These are phyloP conservation scores for Lecanicillium sp. DNA, from an alignment of 2,329 filamentous ascomycete species.

Conservation along the genomic window DNA sequence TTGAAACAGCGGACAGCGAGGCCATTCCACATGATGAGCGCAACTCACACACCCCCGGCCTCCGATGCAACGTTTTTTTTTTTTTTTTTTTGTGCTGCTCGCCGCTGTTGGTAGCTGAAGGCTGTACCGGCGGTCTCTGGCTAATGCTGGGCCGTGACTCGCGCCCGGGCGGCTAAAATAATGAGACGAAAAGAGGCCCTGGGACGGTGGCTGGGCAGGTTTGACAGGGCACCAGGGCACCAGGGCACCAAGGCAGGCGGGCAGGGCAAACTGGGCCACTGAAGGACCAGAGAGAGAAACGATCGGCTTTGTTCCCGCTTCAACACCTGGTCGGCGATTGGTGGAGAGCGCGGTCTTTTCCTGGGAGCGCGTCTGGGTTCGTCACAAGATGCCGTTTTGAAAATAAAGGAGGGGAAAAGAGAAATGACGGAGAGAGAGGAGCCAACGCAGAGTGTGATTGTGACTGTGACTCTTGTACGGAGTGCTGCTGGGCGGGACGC, in stretches of 20 bases:
- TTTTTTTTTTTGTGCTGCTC: neutral
- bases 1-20: neutral
- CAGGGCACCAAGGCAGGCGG: too few species aligned
- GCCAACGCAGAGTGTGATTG: constrained; percentile 1
- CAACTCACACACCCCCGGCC: neutral
- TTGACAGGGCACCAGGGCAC: too few species aligned
- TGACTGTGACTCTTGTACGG: neutral
- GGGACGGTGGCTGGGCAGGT: neutral
- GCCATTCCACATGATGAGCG: constrained; percentile 2
- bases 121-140: too few species aligned
- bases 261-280: too few species aligned
- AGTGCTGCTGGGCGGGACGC: neutral
- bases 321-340: neutral
- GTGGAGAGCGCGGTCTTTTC: neutral
- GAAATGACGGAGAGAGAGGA: constrained; percentile 1
- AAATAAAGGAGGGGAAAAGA: neutral
- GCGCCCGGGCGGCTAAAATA: neutral
- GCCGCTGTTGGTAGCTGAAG: neutral
- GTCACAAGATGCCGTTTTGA: neutral
- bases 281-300: too few species aligned
- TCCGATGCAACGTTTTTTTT: neutral
- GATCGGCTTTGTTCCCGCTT: neutral
- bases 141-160: neutral
- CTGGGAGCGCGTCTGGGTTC: neutral
- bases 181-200: neutral